Base-by-base conservation (phyloP, 2,329 filamentous ascomycete species). In the Cladosporium sp. region DNA sequence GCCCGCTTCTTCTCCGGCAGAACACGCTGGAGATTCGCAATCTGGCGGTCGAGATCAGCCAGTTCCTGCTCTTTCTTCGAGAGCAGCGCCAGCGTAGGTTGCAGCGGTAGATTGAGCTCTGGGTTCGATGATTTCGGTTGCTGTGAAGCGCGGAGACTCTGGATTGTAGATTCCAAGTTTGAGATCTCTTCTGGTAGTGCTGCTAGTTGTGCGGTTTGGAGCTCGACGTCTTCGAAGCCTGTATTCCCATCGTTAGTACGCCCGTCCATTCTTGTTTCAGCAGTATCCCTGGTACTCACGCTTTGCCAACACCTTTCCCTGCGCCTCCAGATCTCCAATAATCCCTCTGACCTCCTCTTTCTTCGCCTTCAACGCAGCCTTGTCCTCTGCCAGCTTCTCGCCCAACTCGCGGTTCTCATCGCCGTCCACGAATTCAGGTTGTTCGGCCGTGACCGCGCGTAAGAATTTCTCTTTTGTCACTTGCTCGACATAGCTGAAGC, bases 401-500 rank as follows among this genome's bases (percentile, higher is more conserved):
- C 94, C 90, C 22, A 96, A 76, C 59, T 87, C 86, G 50, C 88
- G 78, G 71, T 97, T 97, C 70, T 97, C 92, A 66, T 87, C 83
- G 43, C 87, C 84, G 40, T 88, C 88, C 59, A 96, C 89, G 47
- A 97, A 88, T 15, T 92, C 81, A 0, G 93, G 94, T 51, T 92
- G 91, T 63, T 96, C 90, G 63, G 90, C 91, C 15, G 95, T 91
- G 66, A 97, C 95, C 63, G 90, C 88, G 65, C 92, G 90, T 57
- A 99, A 87, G 74, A 97, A 97, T 70, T 96, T 96, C 74, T 99
- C 94, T 76, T 97, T 99, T 45, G 93, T 97, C 63, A 97, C 92
- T 79, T 97, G 94, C 76, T 99, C 94, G 67, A 97, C 89, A 75
- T 97, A 97, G 64, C 90, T 95, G 79, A 97, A 97, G 66, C 93